These are phyloP conservation scores for Neurospora tetrasperma DNA, from an alignment of 495 filamentous ascomycete genomes.

Conservation along the genomic window DNA sequence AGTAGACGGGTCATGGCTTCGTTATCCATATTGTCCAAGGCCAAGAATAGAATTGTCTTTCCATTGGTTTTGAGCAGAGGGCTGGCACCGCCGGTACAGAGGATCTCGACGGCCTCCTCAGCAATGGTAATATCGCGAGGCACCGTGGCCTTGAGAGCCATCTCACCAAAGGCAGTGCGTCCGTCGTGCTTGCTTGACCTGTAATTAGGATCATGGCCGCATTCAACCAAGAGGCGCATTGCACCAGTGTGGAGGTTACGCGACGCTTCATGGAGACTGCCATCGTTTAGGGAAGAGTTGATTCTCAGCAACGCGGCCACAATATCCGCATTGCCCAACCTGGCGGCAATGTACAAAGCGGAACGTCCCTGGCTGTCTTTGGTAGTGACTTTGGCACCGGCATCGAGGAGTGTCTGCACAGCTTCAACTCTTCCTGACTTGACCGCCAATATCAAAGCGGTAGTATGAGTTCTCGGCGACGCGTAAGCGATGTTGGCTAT, in stretches of 20 bases:
- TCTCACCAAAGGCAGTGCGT: conserved; percentile 32
- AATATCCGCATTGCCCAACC: conserved; percentile 12
- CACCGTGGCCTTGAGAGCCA: conserved; percentile 26
- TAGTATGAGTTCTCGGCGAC: conserved; percentile 25
- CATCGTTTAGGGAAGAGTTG: conserved; percentile 25
- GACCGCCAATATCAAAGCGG: conserved; percentile 30
- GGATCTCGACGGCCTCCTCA: conserved; percentile 27
- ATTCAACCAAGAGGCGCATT: conserved; percentile 29
- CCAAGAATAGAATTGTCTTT: conserved; percentile 32
- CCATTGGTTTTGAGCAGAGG: conserved; percentile 26
- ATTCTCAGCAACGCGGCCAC: conserved; percentile 12
- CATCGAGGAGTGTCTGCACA: conserved; percentile 24
- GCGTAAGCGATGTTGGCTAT: conserved; percentile 30
- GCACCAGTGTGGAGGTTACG: conserved; percentile 26
- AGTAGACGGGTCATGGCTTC: conserved; percentile 25
- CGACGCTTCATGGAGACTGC: conserved; percentile 34
- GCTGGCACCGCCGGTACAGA: conserved; percentile 27
- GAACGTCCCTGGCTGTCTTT: conserved; percentile 31
- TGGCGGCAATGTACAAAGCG: conserved; percentile 29
- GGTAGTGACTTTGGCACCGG: conserved; percentile 28
- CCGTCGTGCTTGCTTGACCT: conserved; percentile 30
- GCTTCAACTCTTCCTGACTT: conserved; percentile 25
- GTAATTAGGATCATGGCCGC: conserved; percentile 33
- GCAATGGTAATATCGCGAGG: conserved; percentile 20
- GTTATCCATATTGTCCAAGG: conserved; percentile 31